Evolutionary conservation across 169 alveolate genomes (phyloP).

Genomic region (Pseudocohnilembus persalinus): DNA sequence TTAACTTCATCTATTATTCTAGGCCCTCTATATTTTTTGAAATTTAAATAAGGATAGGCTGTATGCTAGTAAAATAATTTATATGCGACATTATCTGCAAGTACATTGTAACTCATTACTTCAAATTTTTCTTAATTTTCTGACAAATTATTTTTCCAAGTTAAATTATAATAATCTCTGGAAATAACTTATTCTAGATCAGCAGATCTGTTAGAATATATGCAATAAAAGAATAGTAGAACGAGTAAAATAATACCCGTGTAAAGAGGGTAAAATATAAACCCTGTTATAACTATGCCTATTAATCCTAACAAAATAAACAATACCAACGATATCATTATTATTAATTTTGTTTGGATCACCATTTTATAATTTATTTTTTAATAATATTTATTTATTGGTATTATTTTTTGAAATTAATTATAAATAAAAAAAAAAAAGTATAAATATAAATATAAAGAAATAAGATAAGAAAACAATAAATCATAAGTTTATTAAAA

Average conservation of each 20-base stretch:
- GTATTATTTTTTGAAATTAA: too few species aligned
- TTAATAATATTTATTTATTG: too few species aligned
- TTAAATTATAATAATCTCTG: neutral
- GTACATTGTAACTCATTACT: neutral
- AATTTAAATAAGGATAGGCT: neutral
- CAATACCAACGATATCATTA: too few species aligned
- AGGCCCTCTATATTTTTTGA: neutral
- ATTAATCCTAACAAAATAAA: neutral
- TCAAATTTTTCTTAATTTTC: neutral
- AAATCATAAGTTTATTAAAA: too few species aligned
- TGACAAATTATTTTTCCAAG: too few species aligned
- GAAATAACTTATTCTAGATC: neutral
- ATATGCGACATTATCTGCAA: neutral
- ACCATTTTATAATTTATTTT: too few species aligned
- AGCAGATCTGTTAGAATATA: neutral
- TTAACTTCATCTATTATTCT: neutral
- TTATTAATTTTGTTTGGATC: too few species aligned
- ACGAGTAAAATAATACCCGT: neutral
- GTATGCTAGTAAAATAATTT: neutral
- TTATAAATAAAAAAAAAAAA: too few species aligned
- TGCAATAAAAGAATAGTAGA: too few species aligned
- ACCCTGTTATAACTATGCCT: too few species aligned
- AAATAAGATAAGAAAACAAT: too few species aligned
- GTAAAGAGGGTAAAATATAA: neutral
- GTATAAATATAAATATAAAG: too few species aligned